Evolutionary conservation across 495 filamentous ascomycete genomes (phyloP).

Genomic region (Aspergillus bridgeri): DNA sequence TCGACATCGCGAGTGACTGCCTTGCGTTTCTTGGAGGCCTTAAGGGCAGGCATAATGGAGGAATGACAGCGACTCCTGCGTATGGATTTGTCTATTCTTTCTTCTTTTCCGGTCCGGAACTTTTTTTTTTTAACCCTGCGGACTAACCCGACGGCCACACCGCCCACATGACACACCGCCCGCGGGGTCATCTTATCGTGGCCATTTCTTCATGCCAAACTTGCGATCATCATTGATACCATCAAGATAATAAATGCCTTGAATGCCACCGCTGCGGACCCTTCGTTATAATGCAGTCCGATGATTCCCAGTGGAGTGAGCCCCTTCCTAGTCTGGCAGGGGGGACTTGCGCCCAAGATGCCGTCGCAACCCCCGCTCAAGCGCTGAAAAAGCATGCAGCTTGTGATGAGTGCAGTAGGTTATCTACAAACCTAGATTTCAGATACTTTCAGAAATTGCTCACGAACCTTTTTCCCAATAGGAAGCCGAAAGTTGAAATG

Average conservation of each 20-base stretch:
- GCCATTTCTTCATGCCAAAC: slow-evolving; percentile 2
- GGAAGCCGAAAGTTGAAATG: slow-evolving; percentile 49
- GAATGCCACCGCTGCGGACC: not conserved
- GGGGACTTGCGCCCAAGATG: slow-evolving; percentile 7
- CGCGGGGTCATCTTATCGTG: slow-evolving; percentile 16
- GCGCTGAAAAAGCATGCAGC: slow-evolving; percentile 39
- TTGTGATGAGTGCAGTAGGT: slow-evolving; percentile 45
- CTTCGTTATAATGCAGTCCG: slow-evolving; percentile 12
- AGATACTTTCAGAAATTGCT: slow-evolving; percentile 8
- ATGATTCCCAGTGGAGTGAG: slow-evolving; percentile 9
- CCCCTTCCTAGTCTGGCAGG: slow-evolving; percentile 2
- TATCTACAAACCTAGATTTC: not conserved
- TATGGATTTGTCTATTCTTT: slow-evolving; percentile 12
- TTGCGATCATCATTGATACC: not conserved
- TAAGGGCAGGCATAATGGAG: slow-evolving; percentile 34
- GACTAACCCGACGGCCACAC: slow-evolving; percentile 22
- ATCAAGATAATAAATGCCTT: not conserved
- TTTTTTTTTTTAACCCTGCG: slow-evolving; percentile 34
- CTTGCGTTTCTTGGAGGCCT: slow-evolving; percentile 55
- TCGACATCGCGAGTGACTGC: slow-evolving; percentile 53
- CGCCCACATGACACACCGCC: slow-evolving; percentile 47
- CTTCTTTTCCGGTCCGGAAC: slow-evolving; percentile 14
- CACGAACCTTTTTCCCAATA: slow-evolving; percentile 17
- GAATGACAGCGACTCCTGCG: slow-evolving; percentile 6
- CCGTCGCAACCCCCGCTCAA: not conserved